Conservation (phyloP, 192 early-diverging fungal species). For the Chytriomyces confervae region DNA sequence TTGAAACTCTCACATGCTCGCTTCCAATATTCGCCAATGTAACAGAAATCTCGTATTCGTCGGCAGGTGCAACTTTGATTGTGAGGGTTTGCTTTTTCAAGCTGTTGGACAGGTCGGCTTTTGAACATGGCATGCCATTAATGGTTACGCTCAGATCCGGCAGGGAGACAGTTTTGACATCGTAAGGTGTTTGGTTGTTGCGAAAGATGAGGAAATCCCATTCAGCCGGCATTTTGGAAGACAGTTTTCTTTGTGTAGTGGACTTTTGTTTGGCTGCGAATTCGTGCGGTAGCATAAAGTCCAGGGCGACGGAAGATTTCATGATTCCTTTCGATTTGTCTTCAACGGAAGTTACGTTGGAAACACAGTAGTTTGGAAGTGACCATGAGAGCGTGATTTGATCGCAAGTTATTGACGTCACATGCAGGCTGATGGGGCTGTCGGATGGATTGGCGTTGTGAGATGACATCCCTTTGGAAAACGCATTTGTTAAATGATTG, state of each 20-base stretch:
- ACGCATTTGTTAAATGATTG: no score
- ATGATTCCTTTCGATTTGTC: slow-evolving; percentile 1
- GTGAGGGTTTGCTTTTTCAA: slow-evolving; percentile 12
- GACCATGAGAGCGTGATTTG: slow-evolving; percentile 19
- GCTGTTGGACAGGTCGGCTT: slow-evolving; percentile 16
- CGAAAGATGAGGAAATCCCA: slow-evolving; percentile 30
- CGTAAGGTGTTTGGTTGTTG: background rate
- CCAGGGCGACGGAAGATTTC: slow-evolving; percentile 1
- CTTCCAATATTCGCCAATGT: slow-evolving; percentile 8
- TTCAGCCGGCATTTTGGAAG: slow-evolving; percentile 16
- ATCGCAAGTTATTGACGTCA: background rate
- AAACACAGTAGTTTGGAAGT: slow-evolving; percentile 10
- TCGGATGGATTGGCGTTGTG: no score
- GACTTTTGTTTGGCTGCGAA: slow-evolving; percentile 1
- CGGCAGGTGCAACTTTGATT: slow-evolving; percentile 12
- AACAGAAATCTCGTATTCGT: slow-evolving; percentile 10
- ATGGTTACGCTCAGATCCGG: slow-evolving; percentile 19
- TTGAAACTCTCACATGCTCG: background rate
- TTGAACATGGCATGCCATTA: slow-evolving; percentile 1
- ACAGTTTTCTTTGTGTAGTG: background rate
- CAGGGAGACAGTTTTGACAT: background rate
- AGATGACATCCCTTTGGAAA: no score
- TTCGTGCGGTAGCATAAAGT: background rate
- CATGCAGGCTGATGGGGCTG: background rate
- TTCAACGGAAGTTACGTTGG: slow-evolving; percentile 1